These are phyloP conservation scores for Clitocybe nebularis DNA, from an alignment of 1,284 basidiomycete genomes.

Conservation along the genomic window DNA sequence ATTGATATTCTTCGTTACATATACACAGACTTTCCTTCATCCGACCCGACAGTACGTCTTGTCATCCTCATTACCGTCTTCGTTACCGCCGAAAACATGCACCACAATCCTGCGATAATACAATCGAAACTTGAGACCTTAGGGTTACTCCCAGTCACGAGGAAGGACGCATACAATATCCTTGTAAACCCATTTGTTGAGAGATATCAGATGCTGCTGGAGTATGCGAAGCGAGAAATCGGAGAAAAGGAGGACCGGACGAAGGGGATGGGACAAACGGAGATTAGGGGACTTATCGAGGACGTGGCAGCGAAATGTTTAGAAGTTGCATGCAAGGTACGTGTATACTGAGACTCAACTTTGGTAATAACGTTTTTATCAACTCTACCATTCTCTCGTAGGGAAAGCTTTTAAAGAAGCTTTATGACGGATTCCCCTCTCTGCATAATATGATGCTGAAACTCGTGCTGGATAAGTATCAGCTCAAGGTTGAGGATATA, in stretches of 20 bases:
- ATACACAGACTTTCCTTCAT: slow-evolving; percentile 59
- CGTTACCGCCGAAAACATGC: slow-evolving; percentile 40
- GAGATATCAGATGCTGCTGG: slow-evolving; percentile 44
- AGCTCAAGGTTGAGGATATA: slow-evolving; percentile 48
- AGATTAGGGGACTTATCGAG: slow-evolving; percentile 40
- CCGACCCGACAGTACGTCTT: slow-evolving; percentile 55
- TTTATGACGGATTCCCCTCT: slow-evolving; percentile 42
- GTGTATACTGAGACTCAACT: slow-evolving; percentile 5
- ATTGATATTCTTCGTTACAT: slow-evolving; percentile 54
- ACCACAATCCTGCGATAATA: slow-evolving; percentile 29
- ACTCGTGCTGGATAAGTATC: slow-evolving; percentile 45
- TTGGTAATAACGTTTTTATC: too few relatives aligned
- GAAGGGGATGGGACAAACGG: slow-evolving; percentile 37
- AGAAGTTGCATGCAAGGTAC: slow-evolving; percentile 62
- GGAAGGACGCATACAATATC: slow-evolving; percentile 55
- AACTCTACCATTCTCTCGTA: slow-evolving; percentile 23
- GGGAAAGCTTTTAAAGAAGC: slow-evolving; percentile 60
- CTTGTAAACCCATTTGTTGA: slow-evolving; percentile 69
- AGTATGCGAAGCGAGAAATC: slow-evolving; percentile 44
- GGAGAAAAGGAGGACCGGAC: slow-evolving; percentile 29
- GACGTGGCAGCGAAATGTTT: slow-evolving; percentile 55
- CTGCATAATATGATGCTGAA: slow-evolving; percentile 40
- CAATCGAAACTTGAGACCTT: slow-evolving; percentile 44
- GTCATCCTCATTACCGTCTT: slow-evolving; percentile 66
- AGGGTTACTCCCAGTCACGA: slow-evolving; percentile 50